Conservation (phyloP, 495 filamentous ascomycete genomes). For the Emericellopsis terricola region DNA sequence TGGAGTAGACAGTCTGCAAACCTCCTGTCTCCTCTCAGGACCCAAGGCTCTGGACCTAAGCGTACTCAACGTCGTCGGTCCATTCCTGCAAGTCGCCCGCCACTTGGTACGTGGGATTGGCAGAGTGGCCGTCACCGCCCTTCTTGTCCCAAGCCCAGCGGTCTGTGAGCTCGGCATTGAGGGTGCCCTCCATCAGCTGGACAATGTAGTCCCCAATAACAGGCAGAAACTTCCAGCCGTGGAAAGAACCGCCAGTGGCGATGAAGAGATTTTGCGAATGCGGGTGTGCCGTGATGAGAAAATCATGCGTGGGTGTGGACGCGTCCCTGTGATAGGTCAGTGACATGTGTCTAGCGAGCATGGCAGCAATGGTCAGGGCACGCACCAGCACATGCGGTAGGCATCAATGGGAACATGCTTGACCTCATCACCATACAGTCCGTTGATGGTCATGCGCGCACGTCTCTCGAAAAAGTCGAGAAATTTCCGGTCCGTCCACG, state of each 20-base stretch:
- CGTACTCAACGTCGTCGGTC: not conserved
- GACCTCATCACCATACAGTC: conserved; percentile 6
- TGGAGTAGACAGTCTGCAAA: too few species aligned
- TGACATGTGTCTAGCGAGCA: conserved; percentile 7
- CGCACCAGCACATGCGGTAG: conserved; percentile 10
- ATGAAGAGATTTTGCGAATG: conserved; percentile 24
- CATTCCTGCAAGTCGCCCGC: conserved; percentile 2
- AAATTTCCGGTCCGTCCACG: conserved; percentile 5
- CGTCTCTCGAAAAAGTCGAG: conserved; percentile 9
- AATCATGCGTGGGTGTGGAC: conserved; percentile 30
- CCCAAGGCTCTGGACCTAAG: too few species aligned
- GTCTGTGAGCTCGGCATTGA: conserved; percentile 20
- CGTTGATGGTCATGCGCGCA: conserved; percentile 2
- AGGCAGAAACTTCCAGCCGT: conserved; percentile 43
- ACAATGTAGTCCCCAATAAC: conserved; percentile 40
- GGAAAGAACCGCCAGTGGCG: conserved; percentile 29
- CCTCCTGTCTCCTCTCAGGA: too few species aligned
- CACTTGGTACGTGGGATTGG: conserved; percentile 3
- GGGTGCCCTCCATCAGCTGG: conserved; percentile 30
- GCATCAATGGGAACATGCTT: conserved; percentile 5
- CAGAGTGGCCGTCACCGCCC: conserved; percentile 3
- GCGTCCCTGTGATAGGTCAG: conserved; percentile 15
- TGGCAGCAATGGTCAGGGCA: too few species aligned
- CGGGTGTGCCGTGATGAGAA: conserved; percentile 37
- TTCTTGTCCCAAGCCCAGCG: conserved; percentile 38